Evolutionary conservation across 192 early-diverging fungal genomes (phyloP).

Genomic region (Gryganskiella cystojenkinii): DNA sequence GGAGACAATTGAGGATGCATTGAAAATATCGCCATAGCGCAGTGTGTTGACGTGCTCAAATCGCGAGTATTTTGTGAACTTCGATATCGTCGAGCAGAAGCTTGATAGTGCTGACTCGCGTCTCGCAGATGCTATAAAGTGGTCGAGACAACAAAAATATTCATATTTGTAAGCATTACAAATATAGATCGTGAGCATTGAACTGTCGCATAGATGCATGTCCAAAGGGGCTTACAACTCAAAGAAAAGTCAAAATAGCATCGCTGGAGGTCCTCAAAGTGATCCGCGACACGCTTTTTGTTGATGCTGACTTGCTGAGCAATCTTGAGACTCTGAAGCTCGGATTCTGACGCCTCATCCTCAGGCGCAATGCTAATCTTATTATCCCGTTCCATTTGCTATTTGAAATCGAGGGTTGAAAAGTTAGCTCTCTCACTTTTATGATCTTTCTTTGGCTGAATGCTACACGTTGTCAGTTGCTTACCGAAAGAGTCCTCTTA

Average conservation of each 20-base stretch:
- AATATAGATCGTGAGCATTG: background rate
- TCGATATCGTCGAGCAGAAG: conserved; percentile 74
- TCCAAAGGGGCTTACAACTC: conserved; percentile 43
- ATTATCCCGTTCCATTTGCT: conserved; percentile 40
- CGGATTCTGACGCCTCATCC: conserved; percentile 12
- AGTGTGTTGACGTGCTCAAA: conserved; percentile 83
- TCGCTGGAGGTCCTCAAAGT: conserved; percentile 77
- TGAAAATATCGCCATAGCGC: conserved; percentile 79
- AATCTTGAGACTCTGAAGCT: conserved; percentile 19
- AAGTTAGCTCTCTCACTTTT: background rate
- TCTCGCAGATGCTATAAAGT: conserved; percentile 23
- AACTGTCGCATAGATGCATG: conserved; percentile 12
- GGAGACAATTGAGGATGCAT: conserved; percentile 84
- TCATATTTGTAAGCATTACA: conserved; percentile 49
- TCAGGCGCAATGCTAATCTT: conserved; percentile 17
- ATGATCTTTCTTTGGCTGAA: background rate
- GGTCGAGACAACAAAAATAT: conserved; percentile 1
- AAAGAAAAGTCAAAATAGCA: conserved; percentile 76
- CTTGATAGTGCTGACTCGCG: conserved; percentile 43
- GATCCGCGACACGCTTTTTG: conserved; percentile 63
- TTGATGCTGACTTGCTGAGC: conserved; percentile 40
- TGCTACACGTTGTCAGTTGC: background rate
- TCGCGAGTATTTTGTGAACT: conserved; percentile 73
- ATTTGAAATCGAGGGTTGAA: background rate
- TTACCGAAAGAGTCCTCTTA: conserved; percentile 51